Conservation (phyloP, 345 rosid genomes). For the Aquilaria sinensis region DNA sequence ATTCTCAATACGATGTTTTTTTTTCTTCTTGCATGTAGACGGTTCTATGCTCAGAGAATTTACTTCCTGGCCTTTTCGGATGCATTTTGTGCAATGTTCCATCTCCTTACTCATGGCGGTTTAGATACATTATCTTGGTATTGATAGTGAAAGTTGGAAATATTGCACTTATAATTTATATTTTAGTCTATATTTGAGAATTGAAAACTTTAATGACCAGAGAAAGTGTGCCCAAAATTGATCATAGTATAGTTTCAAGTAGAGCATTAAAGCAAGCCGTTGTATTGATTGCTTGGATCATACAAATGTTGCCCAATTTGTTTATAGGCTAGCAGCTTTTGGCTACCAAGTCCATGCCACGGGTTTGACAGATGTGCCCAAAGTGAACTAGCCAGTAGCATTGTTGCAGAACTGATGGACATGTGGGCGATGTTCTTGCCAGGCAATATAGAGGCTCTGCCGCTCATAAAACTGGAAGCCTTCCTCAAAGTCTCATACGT, state of each 20-base stretch:
- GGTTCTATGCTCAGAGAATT: too few relatives aligned
- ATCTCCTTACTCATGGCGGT: too few relatives aligned
- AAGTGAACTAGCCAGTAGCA: slow-evolving; percentile 85
- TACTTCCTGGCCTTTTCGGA: too few relatives aligned
- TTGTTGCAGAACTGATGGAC: slow-evolving; percentile 95
- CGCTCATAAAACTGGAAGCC: slow-evolving; percentile 85
- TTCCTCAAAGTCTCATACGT: neutral
- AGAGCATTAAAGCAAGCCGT: slow-evolving; percentile 1
- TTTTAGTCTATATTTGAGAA: too few relatives aligned
- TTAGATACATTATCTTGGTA: too few relatives aligned
- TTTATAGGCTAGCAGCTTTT: slow-evolving; percentile 90
- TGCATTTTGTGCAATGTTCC: too few relatives aligned
- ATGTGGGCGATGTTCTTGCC: slow-evolving; percentile 99
- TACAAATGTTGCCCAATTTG: slow-evolving; percentile 98
- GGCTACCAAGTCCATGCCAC: slow-evolving; percentile 86
- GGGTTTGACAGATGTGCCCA: slow-evolving; percentile 73
- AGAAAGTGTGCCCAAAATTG: too few relatives aligned
- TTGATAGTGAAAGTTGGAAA: too few relatives aligned
- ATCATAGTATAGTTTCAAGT: neutral
- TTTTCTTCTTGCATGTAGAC: too few relatives aligned
- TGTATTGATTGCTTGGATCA: slow-evolving; percentile 99
- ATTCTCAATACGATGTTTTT: too few relatives aligned
- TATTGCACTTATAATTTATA: too few relatives aligned
- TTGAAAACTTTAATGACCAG: too few relatives aligned
- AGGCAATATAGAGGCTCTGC: slow-evolving; percentile 99